Evolutionary conservation across 192 early-diverging fungal species (phyloP).

Genomic region (Gigaspora rosea): DNA sequence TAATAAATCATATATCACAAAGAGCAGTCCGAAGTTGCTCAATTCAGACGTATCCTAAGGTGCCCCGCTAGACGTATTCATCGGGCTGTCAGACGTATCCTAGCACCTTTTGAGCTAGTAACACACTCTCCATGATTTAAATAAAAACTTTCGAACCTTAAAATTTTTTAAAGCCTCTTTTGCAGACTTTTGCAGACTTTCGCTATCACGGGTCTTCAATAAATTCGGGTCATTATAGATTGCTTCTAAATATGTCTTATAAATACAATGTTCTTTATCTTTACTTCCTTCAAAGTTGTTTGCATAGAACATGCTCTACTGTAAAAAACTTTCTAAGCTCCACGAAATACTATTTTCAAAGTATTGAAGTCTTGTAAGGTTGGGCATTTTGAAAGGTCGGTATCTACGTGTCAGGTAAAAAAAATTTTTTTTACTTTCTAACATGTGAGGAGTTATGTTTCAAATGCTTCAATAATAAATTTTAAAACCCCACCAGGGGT

Average conservation of each 20-base stretch:
- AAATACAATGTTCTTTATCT: conserved; percentile 8
- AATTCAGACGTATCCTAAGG: too few relatives aligned
- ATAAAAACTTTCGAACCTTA: conserved; percentile 17
- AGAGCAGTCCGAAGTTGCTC: too few relatives aligned
- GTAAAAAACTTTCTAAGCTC: conserved; percentile 6
- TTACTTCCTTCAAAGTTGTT: conserved; percentile 1
- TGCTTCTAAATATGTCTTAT: conserved; percentile 21
- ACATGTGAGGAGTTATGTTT: too few relatives aligned
- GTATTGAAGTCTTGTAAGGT: too few relatives aligned
- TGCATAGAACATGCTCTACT: conserved; percentile 16
- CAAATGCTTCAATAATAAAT: too few relatives aligned
- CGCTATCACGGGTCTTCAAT: background rate
- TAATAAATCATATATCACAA: too few relatives aligned
- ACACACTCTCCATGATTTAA: background rate
- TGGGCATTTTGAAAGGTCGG: too few relatives aligned
- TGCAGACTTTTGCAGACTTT: conserved; percentile 7
- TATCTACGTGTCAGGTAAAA: too few relatives aligned
- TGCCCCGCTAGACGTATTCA: too few relatives aligned
- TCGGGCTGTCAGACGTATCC: too few relatives aligned
- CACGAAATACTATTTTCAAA: conserved; percentile 1
- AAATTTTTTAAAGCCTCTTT: conserved; percentile 26
- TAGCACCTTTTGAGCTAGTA: conserved; percentile 16
- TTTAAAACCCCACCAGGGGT: too few relatives aligned
- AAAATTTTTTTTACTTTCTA: too few relatives aligned
- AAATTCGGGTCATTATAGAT: conserved; percentile 8